Evolutionary conservation across 768 basidiomycete genomes (phyloP).

Genomic region (Galerina sulciceps): DNA sequence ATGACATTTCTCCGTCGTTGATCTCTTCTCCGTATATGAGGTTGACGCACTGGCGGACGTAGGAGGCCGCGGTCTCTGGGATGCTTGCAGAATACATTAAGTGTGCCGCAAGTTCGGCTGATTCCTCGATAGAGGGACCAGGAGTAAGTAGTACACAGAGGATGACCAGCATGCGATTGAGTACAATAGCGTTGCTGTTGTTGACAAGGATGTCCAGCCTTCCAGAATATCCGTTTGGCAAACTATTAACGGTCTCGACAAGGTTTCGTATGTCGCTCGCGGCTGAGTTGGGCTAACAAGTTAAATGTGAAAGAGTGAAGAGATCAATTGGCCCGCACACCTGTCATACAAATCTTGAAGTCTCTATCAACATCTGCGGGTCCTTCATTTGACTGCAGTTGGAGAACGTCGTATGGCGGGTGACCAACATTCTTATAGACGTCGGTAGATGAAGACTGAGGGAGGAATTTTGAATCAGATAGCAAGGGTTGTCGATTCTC

Average conservation of each 20-base stretch:
- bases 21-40: conserved; percentile 36
- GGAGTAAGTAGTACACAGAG: conserved; percentile 40
- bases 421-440: conserved; percentile 25
- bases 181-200: conserved; percentile 37
- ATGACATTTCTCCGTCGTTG: conserved; percentile 39
- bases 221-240: conserved; percentile 39
- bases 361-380: conserved; percentile 21
- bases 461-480: conserved; percentile 10
- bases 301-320: neutral
- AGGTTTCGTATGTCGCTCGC: conserved; percentile 40
- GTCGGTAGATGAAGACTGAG: conserved; percentile 13
- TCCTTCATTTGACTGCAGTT: conserved; percentile 34
- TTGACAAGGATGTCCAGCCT: conserved; percentile 44
- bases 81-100: conserved; percentile 47
- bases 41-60: conserved; percentile 38
- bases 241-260: conserved; percentile 37
- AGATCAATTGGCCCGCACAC: conserved; percentile 16
- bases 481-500: conserved; percentile 32
- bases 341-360: conserved; percentile 38
- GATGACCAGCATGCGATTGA: conserved; percentile 45
- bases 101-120: conserved; percentile 44
- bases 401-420: conserved; percentile 38
- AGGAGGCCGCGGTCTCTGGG: conserved; percentile 36
- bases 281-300: conserved; percentile 19
- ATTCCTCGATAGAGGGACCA: conserved; percentile 43